These are phyloP conservation scores for Aspergillus heteromorphus DNA, from an alignment of 495 filamentous ascomycete genomes.

Conservation along the genomic window DNA sequence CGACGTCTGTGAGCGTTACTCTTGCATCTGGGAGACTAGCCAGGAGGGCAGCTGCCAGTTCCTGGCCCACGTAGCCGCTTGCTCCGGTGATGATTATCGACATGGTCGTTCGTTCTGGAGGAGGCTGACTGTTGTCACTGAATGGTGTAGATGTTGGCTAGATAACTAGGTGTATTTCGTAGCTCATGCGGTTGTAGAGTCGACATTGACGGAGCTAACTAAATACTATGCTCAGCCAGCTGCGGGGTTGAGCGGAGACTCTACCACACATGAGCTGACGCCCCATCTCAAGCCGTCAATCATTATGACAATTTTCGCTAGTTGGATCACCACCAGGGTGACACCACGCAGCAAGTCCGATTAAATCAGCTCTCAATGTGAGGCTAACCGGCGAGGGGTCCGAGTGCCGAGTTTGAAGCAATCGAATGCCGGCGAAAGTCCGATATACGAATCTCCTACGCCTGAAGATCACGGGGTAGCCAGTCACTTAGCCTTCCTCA, in stretches of 20 bases:
- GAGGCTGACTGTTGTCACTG: background rate
- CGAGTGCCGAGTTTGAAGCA: conserved; percentile 22
- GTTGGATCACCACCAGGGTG: background rate
- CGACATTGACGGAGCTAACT: no score
- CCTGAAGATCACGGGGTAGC: no score
- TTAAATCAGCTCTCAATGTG: background rate
- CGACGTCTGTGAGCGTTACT: conserved; percentile 61
- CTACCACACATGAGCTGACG: no score
- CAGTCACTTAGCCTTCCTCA: no score
- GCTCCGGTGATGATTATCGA: conserved; percentile 71
- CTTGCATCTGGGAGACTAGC: conserved; percentile 44
- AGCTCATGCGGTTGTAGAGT: no score
- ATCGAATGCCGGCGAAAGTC: conserved; percentile 29
- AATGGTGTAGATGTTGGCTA: background rate
- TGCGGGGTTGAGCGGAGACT: conserved; percentile 14
- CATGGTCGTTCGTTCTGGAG: conserved; percentile 26
- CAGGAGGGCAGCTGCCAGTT: conserved; percentile 59
- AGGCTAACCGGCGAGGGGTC: conserved; percentile 25
- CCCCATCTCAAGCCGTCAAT: background rate
- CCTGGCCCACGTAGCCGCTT: conserved; percentile 65
- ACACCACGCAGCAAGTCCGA: conserved; percentile 32
- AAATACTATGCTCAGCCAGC: background rate
- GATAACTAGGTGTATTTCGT: no score
- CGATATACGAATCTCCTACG: no score
- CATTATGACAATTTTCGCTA: background rate